Conservation (phyloP, 805 yeast species). For the Lipomyces sp. region DNA sequence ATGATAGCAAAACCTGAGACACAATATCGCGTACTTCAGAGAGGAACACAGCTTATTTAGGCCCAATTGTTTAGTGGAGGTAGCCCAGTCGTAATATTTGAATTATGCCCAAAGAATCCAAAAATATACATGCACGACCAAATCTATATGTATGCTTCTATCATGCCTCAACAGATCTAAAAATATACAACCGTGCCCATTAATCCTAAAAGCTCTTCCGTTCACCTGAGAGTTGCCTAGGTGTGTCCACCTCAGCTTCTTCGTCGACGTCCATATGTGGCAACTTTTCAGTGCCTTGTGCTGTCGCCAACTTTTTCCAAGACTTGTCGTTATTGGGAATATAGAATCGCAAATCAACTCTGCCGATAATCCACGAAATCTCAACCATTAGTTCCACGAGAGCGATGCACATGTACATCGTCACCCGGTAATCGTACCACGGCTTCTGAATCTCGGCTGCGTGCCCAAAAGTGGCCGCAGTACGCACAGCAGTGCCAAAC, state of each 20-base stretch:
- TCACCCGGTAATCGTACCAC: slow-evolving; percentile 8
- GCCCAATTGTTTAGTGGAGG: too few species aligned
- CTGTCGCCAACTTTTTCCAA: neutral
- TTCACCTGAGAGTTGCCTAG: too few species aligned
- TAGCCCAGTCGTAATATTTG: too few species aligned
- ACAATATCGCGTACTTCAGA: too few species aligned
- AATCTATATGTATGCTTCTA: too few species aligned
- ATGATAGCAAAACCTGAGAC: too few species aligned
- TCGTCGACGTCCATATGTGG: neutral
- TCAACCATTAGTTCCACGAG: neutral
- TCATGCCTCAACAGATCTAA: too few species aligned
- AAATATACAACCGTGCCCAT: too few species aligned
- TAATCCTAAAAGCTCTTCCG: too few species aligned
- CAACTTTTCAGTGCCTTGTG: neutral
- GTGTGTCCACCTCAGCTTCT: neutral
- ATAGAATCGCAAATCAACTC: slow-evolving; percentile 7
- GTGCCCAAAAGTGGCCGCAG: neutral
- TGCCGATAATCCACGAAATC: slow-evolving; percentile 1
- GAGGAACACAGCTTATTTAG: too few species aligned
- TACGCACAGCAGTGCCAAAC: slow-evolving; percentile 2
- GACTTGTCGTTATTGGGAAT: slow-evolving; percentile 3
- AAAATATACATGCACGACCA: too few species aligned
- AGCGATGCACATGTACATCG: slow-evolving; percentile 5
- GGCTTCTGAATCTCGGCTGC: neutral
- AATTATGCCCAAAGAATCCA: too few species aligned